Conservation (phyloP, 768 basidiomycete species). For the Polyporus arcularius region DNA sequence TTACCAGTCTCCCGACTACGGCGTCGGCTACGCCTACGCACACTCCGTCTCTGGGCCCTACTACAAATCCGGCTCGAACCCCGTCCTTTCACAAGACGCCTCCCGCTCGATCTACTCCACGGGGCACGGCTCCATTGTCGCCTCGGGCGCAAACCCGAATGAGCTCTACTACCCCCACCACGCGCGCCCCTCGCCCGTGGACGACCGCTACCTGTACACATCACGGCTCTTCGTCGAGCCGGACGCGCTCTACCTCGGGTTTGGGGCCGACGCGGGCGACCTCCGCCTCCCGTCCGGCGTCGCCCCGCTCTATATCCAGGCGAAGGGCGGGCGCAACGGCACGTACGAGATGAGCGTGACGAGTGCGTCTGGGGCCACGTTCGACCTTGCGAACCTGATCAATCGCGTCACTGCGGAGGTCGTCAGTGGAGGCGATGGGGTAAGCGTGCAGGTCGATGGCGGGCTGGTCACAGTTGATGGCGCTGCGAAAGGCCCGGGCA, state of each 20-base stretch:
- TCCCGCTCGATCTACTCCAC: conserved; percentile 6
- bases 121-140: conserved; percentile 4
- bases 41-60: not conserved
- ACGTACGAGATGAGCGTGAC: not conserved
- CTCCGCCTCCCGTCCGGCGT: conserved; percentile 3
- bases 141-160: not conserved
- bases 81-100: conserved; percentile 2
- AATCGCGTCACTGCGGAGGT: conserved; percentile 1
- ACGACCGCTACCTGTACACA: conserved; percentile 4
- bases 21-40: conserved; percentile 2
- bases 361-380: not conserved
- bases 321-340: not conserved
- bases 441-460: not conserved
- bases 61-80: conserved; percentile 1
- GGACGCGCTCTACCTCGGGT: conserved; percentile 3
- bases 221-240: conserved; percentile 4
- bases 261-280: conserved; percentile 1
- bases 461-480: not conserved
- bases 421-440: not conserved
- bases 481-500: not conserved
- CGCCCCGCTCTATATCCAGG: not conserved
- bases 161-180: conserved; percentile 6
- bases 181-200: conserved; percentile 1
- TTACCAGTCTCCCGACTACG: conserved; percentile 5
- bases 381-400: not conserved